Percentiles rank a stretch among this genome's conserved stretches.
Evolutionary conservation across 805 yeast species (phyloP).

Genomic region (Maudiozyma pseudohumilis): DNA sequence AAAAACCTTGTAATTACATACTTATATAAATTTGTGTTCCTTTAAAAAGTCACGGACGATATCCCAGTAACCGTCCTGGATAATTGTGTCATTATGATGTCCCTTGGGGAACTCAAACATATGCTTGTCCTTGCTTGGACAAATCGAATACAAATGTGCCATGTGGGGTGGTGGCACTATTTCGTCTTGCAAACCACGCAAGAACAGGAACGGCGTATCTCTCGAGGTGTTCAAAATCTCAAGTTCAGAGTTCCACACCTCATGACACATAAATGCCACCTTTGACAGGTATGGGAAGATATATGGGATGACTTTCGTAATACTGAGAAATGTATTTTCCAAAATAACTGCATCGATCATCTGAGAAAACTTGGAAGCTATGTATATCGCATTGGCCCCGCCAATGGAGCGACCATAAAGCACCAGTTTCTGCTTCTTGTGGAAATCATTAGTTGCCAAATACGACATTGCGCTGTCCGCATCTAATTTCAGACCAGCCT

Average conservation of each 20-base stretch:
- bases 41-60: conserved; percentile 46
- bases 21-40: conserved; percentile 26
- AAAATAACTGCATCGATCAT: conserved; percentile 55
- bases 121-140: conserved; percentile 42
- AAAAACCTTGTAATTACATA: conserved; percentile 56
- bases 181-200: conserved; percentile 74
- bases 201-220: conserved; percentile 54
- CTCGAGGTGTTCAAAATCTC: conserved; percentile 43
- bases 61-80: conserved; percentile 72
- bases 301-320: conserved; percentile 63
- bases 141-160: conserved; percentile 44
- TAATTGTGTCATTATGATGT: conserved; percentile 75
- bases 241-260: conserved; percentile 72
- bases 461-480: conserved; percentile 62
- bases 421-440: conserved; percentile 41
- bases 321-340: conserved; percentile 78
- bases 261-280: conserved; percentile 55
- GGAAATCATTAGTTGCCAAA: conserved; percentile 42
- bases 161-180: conserved; percentile 86
- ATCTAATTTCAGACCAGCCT: conserved; percentile 70
- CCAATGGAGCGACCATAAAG: conserved; percentile 88
- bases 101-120: conserved; percentile 49
- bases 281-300: conserved; percentile 58
- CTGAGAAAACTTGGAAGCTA: conserved; percentile 49
- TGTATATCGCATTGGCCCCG: conserved; percentile 85